phyloP scores from a whole-genome alignment of 2,329 filamentous ascomycete species.

The Calonectria crousiana region DNA sequence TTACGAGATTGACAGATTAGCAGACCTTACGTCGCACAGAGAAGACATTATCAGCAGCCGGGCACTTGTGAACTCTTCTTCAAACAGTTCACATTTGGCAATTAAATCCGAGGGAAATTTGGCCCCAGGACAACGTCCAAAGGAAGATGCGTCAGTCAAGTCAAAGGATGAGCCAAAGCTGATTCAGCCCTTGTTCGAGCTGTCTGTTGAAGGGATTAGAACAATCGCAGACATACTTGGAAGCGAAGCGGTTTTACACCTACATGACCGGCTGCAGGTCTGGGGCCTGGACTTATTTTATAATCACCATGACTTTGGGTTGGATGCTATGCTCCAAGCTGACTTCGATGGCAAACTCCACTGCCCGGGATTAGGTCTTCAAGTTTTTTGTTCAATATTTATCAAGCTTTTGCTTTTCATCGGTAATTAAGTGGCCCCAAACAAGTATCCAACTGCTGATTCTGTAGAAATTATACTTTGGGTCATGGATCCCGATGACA shows the following conservation, averaged over 20 bases:
- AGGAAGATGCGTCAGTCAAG: neutral
- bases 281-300: neutral
- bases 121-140: neutral
- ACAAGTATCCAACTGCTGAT: neutral
- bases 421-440: neutral
- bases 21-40: neutral
- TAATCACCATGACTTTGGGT: neutral
- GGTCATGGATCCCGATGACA: neutral
- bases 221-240: neutral
- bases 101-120: neutral
- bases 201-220: neutral
- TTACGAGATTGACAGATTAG: neutral
- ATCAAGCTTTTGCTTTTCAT: neutral
- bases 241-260: neutral
- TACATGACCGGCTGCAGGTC: neutral
- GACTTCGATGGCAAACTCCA: neutral
- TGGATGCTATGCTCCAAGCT: neutral
- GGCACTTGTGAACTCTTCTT: neutral
- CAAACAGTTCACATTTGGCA: neutral
- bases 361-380: neutral
- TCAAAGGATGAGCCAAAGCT: neutral
- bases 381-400: neutral
- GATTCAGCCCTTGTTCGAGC: neutral
- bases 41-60: neutral
- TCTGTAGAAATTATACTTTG: neutral